phyloP scores from a whole-genome alignment of 306 rosid genomes.

The Rubus parviflorus region DNA sequence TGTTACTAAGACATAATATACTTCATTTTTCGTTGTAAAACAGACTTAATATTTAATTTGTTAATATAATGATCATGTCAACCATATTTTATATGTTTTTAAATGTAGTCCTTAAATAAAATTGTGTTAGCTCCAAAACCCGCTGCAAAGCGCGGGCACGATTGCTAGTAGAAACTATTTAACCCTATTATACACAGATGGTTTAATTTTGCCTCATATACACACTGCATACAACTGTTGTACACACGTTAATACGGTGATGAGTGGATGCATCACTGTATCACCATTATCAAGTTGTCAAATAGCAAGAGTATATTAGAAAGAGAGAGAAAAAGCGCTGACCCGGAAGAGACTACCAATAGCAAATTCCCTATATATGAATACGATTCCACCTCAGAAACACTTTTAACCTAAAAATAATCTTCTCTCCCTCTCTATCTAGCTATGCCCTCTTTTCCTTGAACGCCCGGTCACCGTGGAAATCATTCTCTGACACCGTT shows the following conservation, averaged over 20 bases:
- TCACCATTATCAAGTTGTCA: background rate
- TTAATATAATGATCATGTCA: too few species aligned
- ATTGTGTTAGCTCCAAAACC: too few species aligned
- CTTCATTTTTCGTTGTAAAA: too few species aligned
- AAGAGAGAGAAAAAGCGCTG: slow-evolving; percentile 4
- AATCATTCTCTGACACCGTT: slow-evolving; percentile 26
- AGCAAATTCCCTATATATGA: background rate
- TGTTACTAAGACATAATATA: too few species aligned
- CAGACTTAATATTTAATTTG: too few species aligned
- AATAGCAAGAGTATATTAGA: background rate
- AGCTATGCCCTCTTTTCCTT: background rate
- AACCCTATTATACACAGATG: too few species aligned
- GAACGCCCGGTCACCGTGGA: slow-evolving; percentile 33
- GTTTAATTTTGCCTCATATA: too few species aligned
- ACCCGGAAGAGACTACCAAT: slow-evolving; percentile 2
- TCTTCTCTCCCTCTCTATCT: background rate
- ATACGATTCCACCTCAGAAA: background rate
- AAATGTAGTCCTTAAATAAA: too few species aligned
- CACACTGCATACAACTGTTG: too few species aligned
- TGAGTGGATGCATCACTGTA: background rate
- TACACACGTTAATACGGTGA: background rate
- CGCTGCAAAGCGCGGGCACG: too few species aligned
- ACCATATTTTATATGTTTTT: too few species aligned
- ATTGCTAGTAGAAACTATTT: too few species aligned
- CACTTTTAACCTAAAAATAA: slow-evolving; percentile 9